Percentiles rank a stretch among this genome's conserved stretches.
phyloP scores from a whole-genome alignment of 129 eudicot genomes.

The Sambucus nigra region DNA sequence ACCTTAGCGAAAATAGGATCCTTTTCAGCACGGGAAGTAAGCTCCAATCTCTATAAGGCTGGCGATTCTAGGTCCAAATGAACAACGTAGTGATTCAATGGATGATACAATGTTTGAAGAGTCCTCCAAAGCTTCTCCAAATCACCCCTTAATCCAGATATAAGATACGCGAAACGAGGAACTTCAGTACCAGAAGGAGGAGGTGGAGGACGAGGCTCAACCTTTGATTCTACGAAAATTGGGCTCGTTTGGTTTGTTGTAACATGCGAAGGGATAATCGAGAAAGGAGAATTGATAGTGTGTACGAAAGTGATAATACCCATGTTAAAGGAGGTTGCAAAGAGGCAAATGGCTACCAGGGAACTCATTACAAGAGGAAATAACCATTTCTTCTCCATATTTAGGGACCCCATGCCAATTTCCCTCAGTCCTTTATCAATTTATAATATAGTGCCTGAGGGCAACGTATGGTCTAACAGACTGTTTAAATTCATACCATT shows the following conservation, averaged over 20 bases:
- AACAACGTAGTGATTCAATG: slow-evolving; percentile 69
- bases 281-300: slow-evolving; percentile 49
- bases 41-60: slow-evolving; percentile 57
- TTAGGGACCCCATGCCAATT: slow-evolving; percentile 40
- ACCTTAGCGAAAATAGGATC: slow-evolving; percentile 50
- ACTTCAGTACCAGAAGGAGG: slow-evolving; percentile 33
- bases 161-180: slow-evolving; percentile 78
- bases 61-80: slow-evolving; percentile 88
- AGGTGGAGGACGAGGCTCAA: slow-evolving; percentile 24
- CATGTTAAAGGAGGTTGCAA: slow-evolving; percentile 73
- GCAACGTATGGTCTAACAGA: too few species aligned
- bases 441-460: too few species aligned
- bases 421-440: too few species aligned
- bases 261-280: slow-evolving; percentile 37
- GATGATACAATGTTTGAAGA: slow-evolving; percentile 72
- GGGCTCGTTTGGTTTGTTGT: slow-evolving; percentile 34
- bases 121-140: slow-evolving; percentile 81
- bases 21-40: slow-evolving; percentile 50
- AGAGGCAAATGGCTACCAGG: slow-evolving; percentile 44
- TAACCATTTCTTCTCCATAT: slow-evolving; percentile 72
- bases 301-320: slow-evolving; percentile 56
- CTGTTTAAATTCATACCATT: too few species aligned
- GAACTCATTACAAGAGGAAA: slow-evolving; percentile 71
- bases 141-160: slow-evolving; percentile 91
- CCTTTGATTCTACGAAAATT: slow-evolving; percentile 39